Conservation (phyloP, 768 basidiomycete species). For the Russula foetens region DNA sequence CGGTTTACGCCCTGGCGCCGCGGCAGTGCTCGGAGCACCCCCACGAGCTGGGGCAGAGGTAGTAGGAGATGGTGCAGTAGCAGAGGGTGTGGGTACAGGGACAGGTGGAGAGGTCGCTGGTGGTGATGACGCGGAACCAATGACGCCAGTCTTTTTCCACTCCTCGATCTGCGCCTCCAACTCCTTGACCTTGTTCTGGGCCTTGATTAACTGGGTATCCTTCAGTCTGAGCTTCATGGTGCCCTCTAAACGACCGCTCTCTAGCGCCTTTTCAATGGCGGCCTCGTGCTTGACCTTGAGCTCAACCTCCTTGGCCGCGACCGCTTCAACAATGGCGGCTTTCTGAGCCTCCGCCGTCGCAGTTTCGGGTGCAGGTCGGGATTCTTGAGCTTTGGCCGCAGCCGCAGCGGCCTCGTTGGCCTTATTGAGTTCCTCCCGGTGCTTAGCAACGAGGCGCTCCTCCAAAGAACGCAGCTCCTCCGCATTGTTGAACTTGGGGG, state of each 20-base stretch:
- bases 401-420: constrained; percentile 36
- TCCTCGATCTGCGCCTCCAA: constrained; percentile 55
- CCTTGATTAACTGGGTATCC: constrained; percentile 56
- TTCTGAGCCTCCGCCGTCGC: constrained; percentile 27
- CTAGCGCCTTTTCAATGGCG: constrained; percentile 58
- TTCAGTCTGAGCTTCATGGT: constrained; percentile 57
- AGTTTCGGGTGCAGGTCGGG: constrained; percentile 19
- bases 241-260: constrained; percentile 60
- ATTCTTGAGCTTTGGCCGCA: constrained; percentile 27
- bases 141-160: constrained; percentile 42
- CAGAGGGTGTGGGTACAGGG: constrained; percentile 20
- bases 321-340: constrained; percentile 42
- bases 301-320: constrained; percentile 41
- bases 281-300: constrained; percentile 40
- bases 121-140: constrained; percentile 19
- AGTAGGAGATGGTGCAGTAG: constrained; percentile 24
- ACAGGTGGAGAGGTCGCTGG: constrained; percentile 11
- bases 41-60: constrained; percentile 18
- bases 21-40: background rate
- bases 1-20: background rate
- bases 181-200: constrained; percentile 57
- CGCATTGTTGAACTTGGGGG: too few relatives aligned
- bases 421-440: constrained; percentile 46
- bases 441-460: constrained; percentile 42
- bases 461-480: constrained; percentile 53